Evolutionary conservation across 2,329 filamentous ascomycete species (phyloP), one percentile per base, ranked within the genome.

Genomic region (Trichoderma citrinoviride): DNA sequence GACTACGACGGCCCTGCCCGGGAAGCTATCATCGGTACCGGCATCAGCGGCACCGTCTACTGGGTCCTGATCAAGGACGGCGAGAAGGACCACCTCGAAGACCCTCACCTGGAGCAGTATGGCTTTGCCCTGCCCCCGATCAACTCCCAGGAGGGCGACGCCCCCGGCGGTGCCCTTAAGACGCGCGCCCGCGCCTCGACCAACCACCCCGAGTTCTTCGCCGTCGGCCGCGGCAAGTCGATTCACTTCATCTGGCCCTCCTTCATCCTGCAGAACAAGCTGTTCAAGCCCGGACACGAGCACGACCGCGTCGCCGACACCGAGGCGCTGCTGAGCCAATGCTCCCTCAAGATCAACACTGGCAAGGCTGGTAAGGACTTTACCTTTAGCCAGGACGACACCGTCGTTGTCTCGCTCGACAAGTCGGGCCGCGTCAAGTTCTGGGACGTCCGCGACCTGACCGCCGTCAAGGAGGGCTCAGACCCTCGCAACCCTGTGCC

Each of bases 301-400:
- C 84, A 87, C 69, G 86, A 88, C 70, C 86, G 86, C 49, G 81
- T 88, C 61, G 92, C 97, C 67, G 91, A 97, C 74, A 95, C 91
- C 0, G 93, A 97, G 75, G 90, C 88, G 73, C 92, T 96, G 68
- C 86, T 95, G 69, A 89, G 89, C 73, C 90, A 97, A 74, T 93
- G 91, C 73, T 91, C 91, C 55, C 82, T 98, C 69, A 96, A 93
- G 78, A 97, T 99, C 77, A 92, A 94, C 71, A 98, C 93, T 67
- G 95, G 94, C 71, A 99, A 99, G 81, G 94, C 95, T 69, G 95
- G 93, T 68, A 99, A 99, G 78, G 95, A 99, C 76, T 99, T 99
- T 76, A 90, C 89, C 53, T 99, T 99, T 79, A 97, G 94, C 77
- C 93, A 96, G 76, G 95, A 99, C 76, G 95, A 99, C 76, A 91